Base-by-base conservation (phyloP, 192 early-diverging fungal genomes). In the Rhizophagus sp. region DNA sequence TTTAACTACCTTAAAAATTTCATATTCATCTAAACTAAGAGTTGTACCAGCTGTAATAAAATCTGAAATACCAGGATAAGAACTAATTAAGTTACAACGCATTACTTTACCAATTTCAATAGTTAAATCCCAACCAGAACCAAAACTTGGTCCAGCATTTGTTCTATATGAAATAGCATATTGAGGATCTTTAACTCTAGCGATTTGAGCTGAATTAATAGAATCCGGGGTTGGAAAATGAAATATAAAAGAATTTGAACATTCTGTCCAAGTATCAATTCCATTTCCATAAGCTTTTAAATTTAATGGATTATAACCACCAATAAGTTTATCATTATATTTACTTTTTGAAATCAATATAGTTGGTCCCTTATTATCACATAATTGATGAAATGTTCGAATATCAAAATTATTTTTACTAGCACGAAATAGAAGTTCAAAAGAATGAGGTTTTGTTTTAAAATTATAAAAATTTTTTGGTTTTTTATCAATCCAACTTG, bases 401-500 rank as follows among this genome's bases (percentile, higher is more conserved):
- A 57, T 6, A 33, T 67, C 17, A 33, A 67, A 67, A 33, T 33
- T 27, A 6, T 67, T 33, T 15, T 17, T 25, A 33, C 33, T 67
- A 15, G 65, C n/a, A 67, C 65, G 33, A 67, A 24, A 67, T 30
- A 67, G 0, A 67, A 67, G 65, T 13, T 67, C 33, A 33, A 34
- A 67, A 67, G 22, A 3, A 27, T 67, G 24, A 33, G 65, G 65
- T 7, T 67, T 67, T 17, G 25, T 67, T 13, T 67, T 25, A 30
- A 30, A 67, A 67, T 12, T 34, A 67, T 67, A 67, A 67, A 33
- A 67, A 6, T 27, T 30, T 5, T 33, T 33, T 33, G 12, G 27
- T 27, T 67, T 67, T 15, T 67, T 67, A 33, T 67, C 65, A 30
- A 67, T 67, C 65, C 65, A 67, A 67, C 65, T 67, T 33, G 65